Percentiles rank a stretch among this genome's conserved stretches.
Evolutionary conservation across 2,329 filamentous ascomycete genomes (phyloP).

Genomic region (Monosporascus sp.): DNA sequence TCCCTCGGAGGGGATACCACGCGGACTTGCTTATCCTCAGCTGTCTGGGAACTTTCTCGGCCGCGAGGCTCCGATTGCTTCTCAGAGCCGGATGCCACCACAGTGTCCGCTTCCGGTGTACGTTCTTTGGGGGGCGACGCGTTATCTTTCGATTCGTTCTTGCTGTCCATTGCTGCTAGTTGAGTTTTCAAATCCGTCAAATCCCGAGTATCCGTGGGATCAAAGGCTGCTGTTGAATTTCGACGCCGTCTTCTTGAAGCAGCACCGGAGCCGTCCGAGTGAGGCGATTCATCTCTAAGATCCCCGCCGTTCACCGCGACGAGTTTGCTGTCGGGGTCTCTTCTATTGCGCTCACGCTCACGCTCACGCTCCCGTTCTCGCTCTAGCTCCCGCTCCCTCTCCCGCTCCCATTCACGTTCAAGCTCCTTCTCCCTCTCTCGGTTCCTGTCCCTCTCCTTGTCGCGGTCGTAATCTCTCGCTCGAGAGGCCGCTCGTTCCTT

Average conservation of each 20-base stretch:
- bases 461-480: slow-evolving; percentile 10
- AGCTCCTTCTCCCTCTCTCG: slow-evolving; percentile 5
- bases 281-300: slow-evolving; percentile 33
- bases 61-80: slow-evolving; percentile 28
- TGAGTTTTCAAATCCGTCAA: slow-evolving; percentile 46
- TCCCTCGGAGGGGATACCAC: slow-evolving; percentile 67
- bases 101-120: neutral
- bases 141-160: slow-evolving; percentile 19
- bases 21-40: slow-evolving; percentile 48
- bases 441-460: slow-evolving; percentile 9
- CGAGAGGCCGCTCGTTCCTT: slow-evolving; percentile 3
- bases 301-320: slow-evolving; percentile 12
- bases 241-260: slow-evolving; percentile 32
- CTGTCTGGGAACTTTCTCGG: slow-evolving; percentile 29
- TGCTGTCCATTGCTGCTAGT: slow-evolving; percentile 36
- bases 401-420: slow-evolving; percentile 11
- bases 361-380: slow-evolving; percentile 18
- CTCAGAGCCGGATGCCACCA: slow-evolving; percentile 9
- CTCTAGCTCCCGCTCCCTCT: slow-evolving; percentile 15
- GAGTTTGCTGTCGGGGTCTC: slow-evolving; percentile 33
- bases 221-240: slow-evolving; percentile 37
- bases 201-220: slow-evolving; percentile 47
- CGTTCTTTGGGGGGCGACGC: slow-evolving; percentile 8
- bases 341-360: slow-evolving; percentile 26
- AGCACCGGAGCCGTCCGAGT: slow-evolving; percentile 33